Percentiles rank a stretch among this genome's conserved stretches.
Conservation (phyloP, 2,329 filamentous ascomycete genomes). For the Cytospora piceae region DNA sequence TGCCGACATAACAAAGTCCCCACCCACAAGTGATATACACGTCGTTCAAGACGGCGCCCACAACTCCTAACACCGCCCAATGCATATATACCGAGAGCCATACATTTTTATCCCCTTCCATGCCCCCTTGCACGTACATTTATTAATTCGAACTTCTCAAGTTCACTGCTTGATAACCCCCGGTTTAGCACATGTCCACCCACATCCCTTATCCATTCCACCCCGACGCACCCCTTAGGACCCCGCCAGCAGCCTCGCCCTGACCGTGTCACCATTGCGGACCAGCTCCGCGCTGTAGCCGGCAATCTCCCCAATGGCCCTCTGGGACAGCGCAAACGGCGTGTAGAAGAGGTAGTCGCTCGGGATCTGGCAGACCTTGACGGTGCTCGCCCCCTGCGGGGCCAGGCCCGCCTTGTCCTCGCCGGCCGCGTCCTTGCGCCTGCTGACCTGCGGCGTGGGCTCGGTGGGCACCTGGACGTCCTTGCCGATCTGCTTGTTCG, state of each 20-base stretch:
- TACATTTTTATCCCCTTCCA: background rate
- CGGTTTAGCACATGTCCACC: background rate
- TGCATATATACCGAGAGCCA: constrained; percentile 7
- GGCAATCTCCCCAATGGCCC: constrained; percentile 38
- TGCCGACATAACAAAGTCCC: background rate
- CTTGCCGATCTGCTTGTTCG: constrained; percentile 23
- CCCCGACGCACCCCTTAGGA: constrained; percentile 2
- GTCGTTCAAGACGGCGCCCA: background rate
- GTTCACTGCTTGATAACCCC: background rate
- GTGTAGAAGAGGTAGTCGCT: constrained; percentile 57
- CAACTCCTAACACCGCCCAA: constrained; percentile 16
- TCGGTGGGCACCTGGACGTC: constrained; percentile 31
- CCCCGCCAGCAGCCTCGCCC: constrained; percentile 14
- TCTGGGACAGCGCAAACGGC: constrained; percentile 48
- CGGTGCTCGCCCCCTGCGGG: constrained; percentile 26
- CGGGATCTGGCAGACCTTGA: constrained; percentile 46
- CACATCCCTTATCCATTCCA: background rate
- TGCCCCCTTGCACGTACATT: background rate
- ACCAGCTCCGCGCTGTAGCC: constrained; percentile 27
- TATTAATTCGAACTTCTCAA: background rate
- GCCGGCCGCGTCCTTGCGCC: constrained; percentile 4
- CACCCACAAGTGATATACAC: background rate
- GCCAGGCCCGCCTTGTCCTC: background rate
- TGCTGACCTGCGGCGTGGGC: constrained; percentile 23
- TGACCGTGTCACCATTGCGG: constrained; percentile 26